Conservation (phyloP, 768 basidiomycete species). For the Tricholoma terreum region DNA sequence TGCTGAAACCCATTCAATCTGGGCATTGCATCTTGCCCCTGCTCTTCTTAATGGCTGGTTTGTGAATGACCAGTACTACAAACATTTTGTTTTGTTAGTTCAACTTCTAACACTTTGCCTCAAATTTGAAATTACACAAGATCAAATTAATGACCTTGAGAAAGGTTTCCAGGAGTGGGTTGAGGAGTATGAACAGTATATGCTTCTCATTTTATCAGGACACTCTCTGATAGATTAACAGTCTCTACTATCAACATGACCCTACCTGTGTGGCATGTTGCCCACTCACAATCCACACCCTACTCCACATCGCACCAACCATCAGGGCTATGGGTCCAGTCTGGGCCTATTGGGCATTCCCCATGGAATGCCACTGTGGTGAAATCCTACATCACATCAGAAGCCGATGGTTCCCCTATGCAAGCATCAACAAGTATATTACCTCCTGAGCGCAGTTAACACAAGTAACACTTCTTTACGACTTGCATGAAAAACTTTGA, state of each 20-base stretch:
- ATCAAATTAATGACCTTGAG: slow-evolving; percentile 15
- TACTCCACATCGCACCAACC: slow-evolving; percentile 29
- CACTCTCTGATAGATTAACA: slow-evolving; percentile 7
- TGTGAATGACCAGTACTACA: slow-evolving; percentile 29
- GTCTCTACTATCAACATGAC: slow-evolving; percentile 29
- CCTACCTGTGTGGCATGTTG: too few relatives aligned
- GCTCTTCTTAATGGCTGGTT: slow-evolving; percentile 34
- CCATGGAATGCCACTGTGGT: slow-evolving; percentile 38
- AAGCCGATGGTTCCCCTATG: slow-evolving; percentile 31
- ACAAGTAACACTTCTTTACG: slow-evolving; percentile 26
- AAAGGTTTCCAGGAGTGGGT: slow-evolving; percentile 28
- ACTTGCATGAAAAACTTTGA: slow-evolving; percentile 13
- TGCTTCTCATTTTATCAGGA: background rate
- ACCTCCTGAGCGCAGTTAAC: slow-evolving; percentile 28
- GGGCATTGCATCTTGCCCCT: slow-evolving; percentile 37
- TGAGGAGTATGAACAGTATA: slow-evolving; percentile 37
- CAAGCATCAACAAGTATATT: slow-evolving; percentile 26
- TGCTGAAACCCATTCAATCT: slow-evolving; percentile 39
- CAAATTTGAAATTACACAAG: slow-evolving; percentile 23
- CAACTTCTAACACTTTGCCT: slow-evolving; percentile 14
- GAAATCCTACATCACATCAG: slow-evolving; percentile 23
- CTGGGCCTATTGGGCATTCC: slow-evolving; percentile 37
- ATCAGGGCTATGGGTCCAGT: slow-evolving; percentile 20
- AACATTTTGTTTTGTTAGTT: background rate
- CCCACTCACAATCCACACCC: too few relatives aligned